Conservation (phyloP, 345 rosid species). For the Reutealis trisperma region DNA sequence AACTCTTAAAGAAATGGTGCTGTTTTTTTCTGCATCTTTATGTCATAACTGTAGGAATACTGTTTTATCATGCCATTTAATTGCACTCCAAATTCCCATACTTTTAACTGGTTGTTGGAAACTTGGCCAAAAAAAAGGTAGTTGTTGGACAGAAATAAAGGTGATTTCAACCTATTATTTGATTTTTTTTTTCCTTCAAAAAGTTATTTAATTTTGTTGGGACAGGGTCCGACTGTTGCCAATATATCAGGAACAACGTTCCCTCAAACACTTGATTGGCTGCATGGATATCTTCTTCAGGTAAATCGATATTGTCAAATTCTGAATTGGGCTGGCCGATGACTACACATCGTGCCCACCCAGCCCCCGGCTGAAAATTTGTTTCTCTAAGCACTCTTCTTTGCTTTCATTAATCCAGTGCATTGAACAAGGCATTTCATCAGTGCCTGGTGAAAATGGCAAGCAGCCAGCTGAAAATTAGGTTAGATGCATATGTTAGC, state of each 20-base stretch:
- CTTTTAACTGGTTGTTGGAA: not conserved
- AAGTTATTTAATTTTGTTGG: not conserved
- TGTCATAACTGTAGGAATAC: not conserved
- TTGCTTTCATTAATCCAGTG: slow-evolving; percentile 48
- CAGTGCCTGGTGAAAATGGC: slow-evolving; percentile 36
- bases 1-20: not conserved
- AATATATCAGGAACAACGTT: slow-evolving; percentile 21
- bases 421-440: slow-evolving; percentile 80
- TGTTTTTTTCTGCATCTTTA: not conserved
- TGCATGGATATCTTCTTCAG: slow-evolving; percentile 65
- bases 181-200: not conserved
- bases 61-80: not conserved
- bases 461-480: slow-evolving; percentile 30
- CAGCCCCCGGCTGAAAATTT: not conserved
- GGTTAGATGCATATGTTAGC: slow-evolving; percentile 21
- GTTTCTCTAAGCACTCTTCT: slow-evolving; percentile 3
- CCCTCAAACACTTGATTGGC: slow-evolving; percentile 24
- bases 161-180: not conserved
- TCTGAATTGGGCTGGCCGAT: no score
- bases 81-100: not conserved
- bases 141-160: not conserved
- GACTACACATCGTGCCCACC: not conserved
- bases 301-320: slow-evolving; percentile 30
- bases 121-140: no score
- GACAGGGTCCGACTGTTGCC: slow-evolving; percentile 21